A percentile compares a stretch with the other conserved stretches of the same genome.
Evolutionary conservation across 768 basidiomycete species (phyloP).

Genomic region (Termitomyces sp.): DNA sequence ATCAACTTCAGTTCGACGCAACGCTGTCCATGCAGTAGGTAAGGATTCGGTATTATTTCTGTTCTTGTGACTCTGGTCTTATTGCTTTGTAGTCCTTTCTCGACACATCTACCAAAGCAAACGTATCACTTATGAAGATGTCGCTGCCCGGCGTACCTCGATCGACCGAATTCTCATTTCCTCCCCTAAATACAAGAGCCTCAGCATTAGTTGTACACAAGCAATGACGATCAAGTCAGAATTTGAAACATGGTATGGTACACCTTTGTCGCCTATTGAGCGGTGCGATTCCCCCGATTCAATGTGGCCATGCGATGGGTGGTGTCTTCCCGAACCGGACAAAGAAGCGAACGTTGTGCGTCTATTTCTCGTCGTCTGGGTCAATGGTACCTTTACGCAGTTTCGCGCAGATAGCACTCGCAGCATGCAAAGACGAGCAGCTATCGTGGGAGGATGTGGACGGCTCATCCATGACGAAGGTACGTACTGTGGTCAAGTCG

Average conservation of each 20-base stretch:
- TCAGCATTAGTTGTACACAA: constrained; percentile 3
- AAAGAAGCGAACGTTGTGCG: constrained; percentile 26
- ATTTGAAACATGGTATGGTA: constrained; percentile 14
- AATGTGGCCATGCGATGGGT: constrained; percentile 26
- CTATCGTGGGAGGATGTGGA: constrained; percentile 29
- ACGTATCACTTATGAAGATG: constrained; percentile 9
- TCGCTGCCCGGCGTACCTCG: constrained; percentile 11
- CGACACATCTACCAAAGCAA: constrained; percentile 21
- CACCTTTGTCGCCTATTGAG: constrained; percentile 15
- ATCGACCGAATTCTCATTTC: constrained; percentile 16
- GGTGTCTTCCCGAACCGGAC: constrained; percentile 15
- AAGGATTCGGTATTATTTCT: neutral
- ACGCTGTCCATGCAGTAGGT: constrained; percentile 2
- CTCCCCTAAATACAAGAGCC: constrained; percentile 6
- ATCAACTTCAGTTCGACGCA: constrained; percentile 12
- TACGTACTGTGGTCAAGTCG: constrained; percentile 6
- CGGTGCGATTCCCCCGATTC: constrained; percentile 25
- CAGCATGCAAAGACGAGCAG: constrained; percentile 32
- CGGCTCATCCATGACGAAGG: constrained; percentile 33
- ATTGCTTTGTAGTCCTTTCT: constrained; percentile 5
- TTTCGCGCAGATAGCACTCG: constrained; percentile 25
- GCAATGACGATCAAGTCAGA: constrained; percentile 14
- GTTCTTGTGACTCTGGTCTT: neutral
- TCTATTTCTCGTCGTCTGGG: neutral
- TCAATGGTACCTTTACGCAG: neutral